Evolutionary conservation across 352 stramenopile species (phyloP), one percentile per base, ranked within the genome.

Genomic region (Ophiocytium majus): DNA sequence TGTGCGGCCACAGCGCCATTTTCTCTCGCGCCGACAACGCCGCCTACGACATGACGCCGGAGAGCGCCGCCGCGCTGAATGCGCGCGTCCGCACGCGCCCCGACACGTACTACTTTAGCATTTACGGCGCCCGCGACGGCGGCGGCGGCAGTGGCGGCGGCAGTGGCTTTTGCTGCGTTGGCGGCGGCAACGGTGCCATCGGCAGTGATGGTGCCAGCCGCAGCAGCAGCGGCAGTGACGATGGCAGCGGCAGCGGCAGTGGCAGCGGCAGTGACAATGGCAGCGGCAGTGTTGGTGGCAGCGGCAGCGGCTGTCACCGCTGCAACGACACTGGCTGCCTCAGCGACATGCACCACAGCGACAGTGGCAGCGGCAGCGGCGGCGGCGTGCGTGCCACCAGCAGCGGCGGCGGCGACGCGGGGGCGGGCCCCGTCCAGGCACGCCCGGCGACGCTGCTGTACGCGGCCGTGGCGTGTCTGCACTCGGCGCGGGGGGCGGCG

Each of bases 1-100:
- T 84, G 19, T 9, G 1, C 63, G 80, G 63, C 19, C 17, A 63
- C 17, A 84, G 80, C 36, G 35, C n/a, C 1, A 64, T 84, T 1
- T 84, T 80, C 63, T 19, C 1, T 10, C 32, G 17, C 17, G 17
- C 36, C 0, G 80, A 84, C 64, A 78, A 84, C 63, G 80, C 80
- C 5, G 80, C 80, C 32, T 84, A 79, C 10, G 80, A 84, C 37
- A 84, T 84, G 80, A 84, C 80, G 23, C 36, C 71, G 0, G 35
- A 0, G 14, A 14, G 50, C 43, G 14, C 33, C 50, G 79, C 43
- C 1, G 75, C 71, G 1, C 43, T 57, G 5, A 57, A 57, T 14
- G 14, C 5, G 43, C 5, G 5, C 43, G 5, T 57, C 43, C 10
- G 37, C 63, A 82, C 78, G 34, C 28, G 71, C 49, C 36, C 36